Evolutionary conservation across 352 stramenopile species (phyloP), one percentile per base, ranked within the genome.

Genomic region (Phytopythium sindhum): DNA sequence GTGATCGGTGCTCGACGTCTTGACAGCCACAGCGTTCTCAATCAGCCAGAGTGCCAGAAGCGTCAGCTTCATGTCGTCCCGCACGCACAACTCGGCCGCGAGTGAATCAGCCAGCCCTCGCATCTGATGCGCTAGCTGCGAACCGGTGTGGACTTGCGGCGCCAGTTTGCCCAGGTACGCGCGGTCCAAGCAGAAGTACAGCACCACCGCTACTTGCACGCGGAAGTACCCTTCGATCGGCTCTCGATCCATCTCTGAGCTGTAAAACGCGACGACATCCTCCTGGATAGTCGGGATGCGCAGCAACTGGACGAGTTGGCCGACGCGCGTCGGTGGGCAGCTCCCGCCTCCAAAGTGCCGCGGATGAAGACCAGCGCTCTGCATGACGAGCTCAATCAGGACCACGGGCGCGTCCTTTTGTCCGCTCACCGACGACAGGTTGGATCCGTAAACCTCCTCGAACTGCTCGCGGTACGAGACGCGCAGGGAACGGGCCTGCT

Each of bases 11-110:
- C 77, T 78, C 6, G 78, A 69, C 3, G 86, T 80, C 54, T 88
- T 84, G n/a, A 92, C 70, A n/a, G 81, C 78, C 11, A 80, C 79
- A 7, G 83, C 82, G 50, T 94, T 94, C 69, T 94, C 86, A 21
- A 94, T 73, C 28, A 94, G 63, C 86, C 86, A 94, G 24, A 94
- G 68, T 39, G 86, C 86, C 10, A 92, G 45, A 31, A 94, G 70
- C 37, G 80, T 94, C 61, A 88, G 65, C 64, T 90, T 90, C 83
- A 94, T 94, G 69, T 94, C 84, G 47, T 91, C 80, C 15, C 81
- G 85, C 2, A 94, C 83, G 61, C 69, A 86, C 29, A 94, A 73
- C 54, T 89, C 76, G 17, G 81, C 80, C 4, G 81, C 81, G 56
- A 92, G 83, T 23, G 85, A 91, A 56, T 91, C 80, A 15, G 81